Evolutionary conservation across 106 monocot genomes (phyloP), one percentile per base, ranked within the genome.

Genomic region (Dioscorea alata): DNA sequence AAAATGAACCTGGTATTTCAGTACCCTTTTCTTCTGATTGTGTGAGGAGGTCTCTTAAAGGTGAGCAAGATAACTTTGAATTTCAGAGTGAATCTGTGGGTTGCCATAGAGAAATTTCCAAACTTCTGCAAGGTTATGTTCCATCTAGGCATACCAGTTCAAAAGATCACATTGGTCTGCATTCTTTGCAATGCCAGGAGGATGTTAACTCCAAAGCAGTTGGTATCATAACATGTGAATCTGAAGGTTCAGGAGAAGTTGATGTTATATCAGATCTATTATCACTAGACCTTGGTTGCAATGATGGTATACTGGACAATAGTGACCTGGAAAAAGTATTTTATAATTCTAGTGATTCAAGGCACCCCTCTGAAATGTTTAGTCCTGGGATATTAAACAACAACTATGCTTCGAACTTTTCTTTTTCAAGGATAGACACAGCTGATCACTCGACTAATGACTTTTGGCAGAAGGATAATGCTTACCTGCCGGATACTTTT

Each of bases 201-300:
- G 34, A 34, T 34, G 34, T 34, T 7, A 34, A 21, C 12, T 60
- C n/a, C 6, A 53, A 13, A n/a, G 53, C 13, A 53, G 60, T 20
- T 60, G 42, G 14, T 54, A 65, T 8, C 2, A 13, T 42, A 20
- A 28, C 65, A 42, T 66, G 52, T 53, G 35, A 62, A 62, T 61
- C 23, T 67, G 52, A 13, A 0, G 25, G 48, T 34, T n/a, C 67
- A 73, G 23, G 28, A 54, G 68, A 78, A 68, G 67, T 48, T 61
- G 57, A 67, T 23, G 31, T 61, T 62, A 34, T 52, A 56, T 68
- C 73, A 18, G 63, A 62, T 13, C 68, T 78, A 8, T 57, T 72
- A 34, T 9, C 50, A 50, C 60, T 32, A 19, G 32, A 34, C 34
- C 34, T 35, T 73, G 51, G 61, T 67, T 14, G 23, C 62, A 57